Base-by-base conservation (phyloP, 1,284 basidiomycete species). In the Takashimella koratensis region DNA sequence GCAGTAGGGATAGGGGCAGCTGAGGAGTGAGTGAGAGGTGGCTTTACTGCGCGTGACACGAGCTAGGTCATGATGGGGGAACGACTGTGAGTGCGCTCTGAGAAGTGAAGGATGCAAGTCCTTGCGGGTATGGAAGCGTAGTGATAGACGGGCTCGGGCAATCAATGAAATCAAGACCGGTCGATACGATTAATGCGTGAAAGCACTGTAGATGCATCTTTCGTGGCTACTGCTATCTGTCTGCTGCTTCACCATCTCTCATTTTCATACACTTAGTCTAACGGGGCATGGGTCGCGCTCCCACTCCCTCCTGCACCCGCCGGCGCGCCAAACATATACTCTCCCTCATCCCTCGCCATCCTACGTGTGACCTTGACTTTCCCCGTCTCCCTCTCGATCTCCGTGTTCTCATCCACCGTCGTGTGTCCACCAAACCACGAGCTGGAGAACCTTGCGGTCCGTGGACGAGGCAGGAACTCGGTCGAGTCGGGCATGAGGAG, bases 401-500 rank as follows among this genome's bases (percentile, higher is more conserved):
- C 60, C 39, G 59, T 47, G 49, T 63, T 59, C 26, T 47, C 45
- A 25, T 47, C 52, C 21, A 45, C 50, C 44, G 54, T 56, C 16
- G 27, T 41, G 22, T 45, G 51, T 45, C 42, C 22, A 30, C 59
- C 53, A 24, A 60, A 59, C 56, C 54, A 61, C 36, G 50, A 47
- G 23, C 44, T 45, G 24, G 47, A 40, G 20, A 40, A 12, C 39
- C 43, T 25, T 8, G 54, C 22, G 23, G 53, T 53, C 41, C 60
- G 58, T 0, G 70, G 66, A 25, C 57, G 49, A 2, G 75, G 75
- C 0, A 77, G 55, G 48, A 69, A 77, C 3, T 70, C 66, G 12
- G 52, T 55, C 6, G 63, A 49, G 26, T 70, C 66, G 11, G 76
- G 76, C 75, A 76, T 76, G 27, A 77, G 59, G 1, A 77, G 62